Evolutionary conservation across 148 eudicot species (phyloP), one percentile per base, ranked within the genome.

Genomic region (Vaccinium myrtillus): DNA sequence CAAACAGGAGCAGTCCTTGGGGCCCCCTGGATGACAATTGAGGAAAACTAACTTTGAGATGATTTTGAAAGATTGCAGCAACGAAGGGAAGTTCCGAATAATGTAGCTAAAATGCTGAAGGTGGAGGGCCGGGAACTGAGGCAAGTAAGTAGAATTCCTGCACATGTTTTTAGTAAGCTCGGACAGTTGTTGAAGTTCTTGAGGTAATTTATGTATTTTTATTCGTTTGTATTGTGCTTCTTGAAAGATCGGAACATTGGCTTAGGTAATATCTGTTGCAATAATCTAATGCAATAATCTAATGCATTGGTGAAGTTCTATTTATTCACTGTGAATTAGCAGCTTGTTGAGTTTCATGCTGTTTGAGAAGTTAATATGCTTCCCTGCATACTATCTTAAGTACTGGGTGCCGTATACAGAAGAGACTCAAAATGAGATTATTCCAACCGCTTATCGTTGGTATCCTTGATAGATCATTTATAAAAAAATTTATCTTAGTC

Each of bases 41-140:
- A 13, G 83, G 69, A 65, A 81, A 73, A 43, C 82, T 56, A 13
- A 80, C 74, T 63, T 63, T 63, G n/a, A 63, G n/a, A 81, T 46
- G 36, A 81, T n/a, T 63, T 59, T 43, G 53, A 43, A 55, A 30
- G 48, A 56, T 79, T 32, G n/a, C 53, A 18, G 65, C 46, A 55
- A 32, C 27, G 39, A 1, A 23, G 8, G 55, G 53, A 25, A 54
- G 61, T 78, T 78, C n/a, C 65, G 25, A 53, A 56, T 19, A 53
- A 30, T 14, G 21, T 53, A 78, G 48, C 21, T 53, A 27, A 32
- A 79, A 30, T 30, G 23, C 49, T 55, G 48, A 56, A 5, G 53
- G 67, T 80, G 50, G 51, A 80, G 70, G 51, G 43, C 15, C 7
- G 50, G 50, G 58, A 13, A 59, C 30, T 80, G 70, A 56, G 82